Conservation (phyloP, 768 basidiomycete genomes). For the Pulveroboletus frians region DNA sequence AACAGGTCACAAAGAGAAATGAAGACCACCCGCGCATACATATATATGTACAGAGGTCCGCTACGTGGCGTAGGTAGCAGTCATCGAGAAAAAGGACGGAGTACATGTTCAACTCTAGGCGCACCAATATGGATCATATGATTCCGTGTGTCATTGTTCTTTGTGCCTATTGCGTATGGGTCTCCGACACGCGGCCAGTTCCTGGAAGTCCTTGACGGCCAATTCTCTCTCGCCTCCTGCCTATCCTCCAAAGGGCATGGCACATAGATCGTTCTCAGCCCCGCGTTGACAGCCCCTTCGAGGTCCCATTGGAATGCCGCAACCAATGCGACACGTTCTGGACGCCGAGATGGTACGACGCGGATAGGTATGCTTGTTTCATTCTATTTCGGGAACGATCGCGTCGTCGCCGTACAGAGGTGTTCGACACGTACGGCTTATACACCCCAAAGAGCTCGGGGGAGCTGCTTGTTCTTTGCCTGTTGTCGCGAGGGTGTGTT, state of each 20-base stretch:
- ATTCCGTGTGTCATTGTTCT: too few species aligned
- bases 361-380: slow-evolving; percentile 44
- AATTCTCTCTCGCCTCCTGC: slow-evolving; percentile 20
- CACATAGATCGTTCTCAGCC: slow-evolving; percentile 58
- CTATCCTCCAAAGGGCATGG: slow-evolving; percentile 45
- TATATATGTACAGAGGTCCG: too few species aligned
- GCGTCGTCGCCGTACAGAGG: too few species aligned
- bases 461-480: slow-evolving; percentile 58
- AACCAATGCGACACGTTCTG: slow-evolving; percentile 55
- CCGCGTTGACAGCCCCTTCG: slow-evolving; percentile 44
- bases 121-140: too few species aligned
- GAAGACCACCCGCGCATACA: too few species aligned
- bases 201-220: slow-evolving; percentile 46
- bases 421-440: slow-evolving; percentile 50
- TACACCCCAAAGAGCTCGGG: slow-evolving; percentile 57
- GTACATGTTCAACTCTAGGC: too few species aligned
- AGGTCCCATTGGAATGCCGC: slow-evolving; percentile 59
- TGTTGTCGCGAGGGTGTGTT: slow-evolving; percentile 14
- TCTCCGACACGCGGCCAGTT: slow-evolving; percentile 34
- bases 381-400: slow-evolving; percentile 27
- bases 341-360: slow-evolving; percentile 41
- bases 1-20: too few species aligned
- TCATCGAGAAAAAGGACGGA: too few species aligned
- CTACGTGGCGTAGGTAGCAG: too few species aligned
- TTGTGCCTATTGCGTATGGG: too few species aligned